phyloP scores from a whole-genome alignment of 2,329 filamentous ascomycete genomes.

The Monosporascus cannonballus region DNA sequence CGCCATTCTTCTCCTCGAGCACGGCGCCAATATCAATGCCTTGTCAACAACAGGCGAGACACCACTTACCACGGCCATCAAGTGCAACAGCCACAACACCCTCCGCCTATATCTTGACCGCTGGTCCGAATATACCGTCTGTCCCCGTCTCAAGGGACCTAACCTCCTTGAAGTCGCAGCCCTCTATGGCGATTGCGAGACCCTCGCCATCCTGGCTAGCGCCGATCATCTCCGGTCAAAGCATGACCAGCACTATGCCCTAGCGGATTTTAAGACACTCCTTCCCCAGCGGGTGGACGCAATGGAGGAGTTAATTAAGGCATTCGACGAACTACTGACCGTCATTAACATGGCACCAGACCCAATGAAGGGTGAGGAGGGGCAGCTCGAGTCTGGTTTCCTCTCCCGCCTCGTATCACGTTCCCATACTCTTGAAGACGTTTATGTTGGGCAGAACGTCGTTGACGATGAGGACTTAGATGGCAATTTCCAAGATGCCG shows the following conservation, averaged over 20 bases:
- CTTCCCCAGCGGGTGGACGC: slow-evolving; percentile 3
- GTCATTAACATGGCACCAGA: slow-evolving; percentile 1
- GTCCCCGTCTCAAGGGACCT: slow-evolving; percentile 25
- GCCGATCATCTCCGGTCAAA: slow-evolving; percentile 21
- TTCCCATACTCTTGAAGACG: too few species aligned
- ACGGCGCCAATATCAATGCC: slow-evolving; percentile 28
- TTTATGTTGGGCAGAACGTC: too few species aligned
- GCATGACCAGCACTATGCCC: slow-evolving; percentile 18
- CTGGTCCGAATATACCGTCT: slow-evolving; percentile 28
- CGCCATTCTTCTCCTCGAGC: slow-evolving; percentile 27
- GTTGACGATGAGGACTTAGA: too few species aligned
- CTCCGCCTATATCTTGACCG: slow-evolving; percentile 27
- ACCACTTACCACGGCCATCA: slow-evolving; percentile 27
- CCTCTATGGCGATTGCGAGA: slow-evolving; percentile 24
- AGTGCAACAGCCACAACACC: slow-evolving; percentile 27
- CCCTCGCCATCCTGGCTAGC: slow-evolving; percentile 17
- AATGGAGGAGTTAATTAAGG: slow-evolving; percentile 4
- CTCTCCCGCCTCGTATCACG: too few species aligned
- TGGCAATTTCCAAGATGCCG: too few species aligned
- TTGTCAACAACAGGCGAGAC: slow-evolving; percentile 20
- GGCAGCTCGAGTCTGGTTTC: too few species aligned
- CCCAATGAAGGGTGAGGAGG: too few species aligned
- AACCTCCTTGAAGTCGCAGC: slow-evolving; percentile 23
- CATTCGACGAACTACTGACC: slow-evolving; percentile 5
- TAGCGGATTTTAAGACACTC: slow-evolving; percentile 7